Percentiles rank a stretch among this genome's conserved stretches.
Conservation (phyloP, 208 protist species). For the Leishmania arabica region DNA sequence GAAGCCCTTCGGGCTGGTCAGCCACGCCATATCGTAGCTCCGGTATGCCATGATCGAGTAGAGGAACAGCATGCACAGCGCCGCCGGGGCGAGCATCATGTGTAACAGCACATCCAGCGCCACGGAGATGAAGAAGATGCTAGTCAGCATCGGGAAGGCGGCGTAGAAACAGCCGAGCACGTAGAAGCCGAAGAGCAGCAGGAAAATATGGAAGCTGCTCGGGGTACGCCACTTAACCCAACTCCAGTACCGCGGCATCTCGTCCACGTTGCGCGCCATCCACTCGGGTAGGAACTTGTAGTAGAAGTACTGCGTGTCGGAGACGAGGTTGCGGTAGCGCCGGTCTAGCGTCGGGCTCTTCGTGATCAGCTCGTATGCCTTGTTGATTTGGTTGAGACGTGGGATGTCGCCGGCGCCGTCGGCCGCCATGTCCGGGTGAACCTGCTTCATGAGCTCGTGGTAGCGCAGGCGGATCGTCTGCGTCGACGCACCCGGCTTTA, state of each 20-base stretch:
- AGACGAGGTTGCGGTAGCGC: slow-evolving; percentile 87
- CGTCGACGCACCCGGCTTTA: slow-evolving; percentile 70
- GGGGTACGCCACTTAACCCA: slow-evolving; percentile 87
- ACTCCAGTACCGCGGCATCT: slow-evolving; percentile 92
- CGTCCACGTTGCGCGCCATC: slow-evolving; percentile 91
- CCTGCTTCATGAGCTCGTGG: slow-evolving; percentile 84
- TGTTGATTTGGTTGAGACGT: slow-evolving; percentile 86
- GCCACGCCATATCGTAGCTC: slow-evolving; percentile 88
- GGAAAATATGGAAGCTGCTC: slow-evolving; percentile 65
- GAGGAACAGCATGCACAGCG: slow-evolving; percentile 83
- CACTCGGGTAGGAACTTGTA: slow-evolving; percentile 90
- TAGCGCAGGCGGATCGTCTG: slow-evolving; percentile 83
- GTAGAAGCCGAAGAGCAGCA: slow-evolving; percentile 68
- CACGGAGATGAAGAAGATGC: slow-evolving; percentile 62
- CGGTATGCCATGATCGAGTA: slow-evolving; percentile 82
- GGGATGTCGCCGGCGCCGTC: slow-evolving; percentile 80
- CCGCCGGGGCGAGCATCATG: slow-evolving; percentile 87
- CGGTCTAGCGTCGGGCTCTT: slow-evolving; percentile 88
- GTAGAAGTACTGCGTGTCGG: slow-evolving; percentile 87
- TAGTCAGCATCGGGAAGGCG: slow-evolving; percentile 72
- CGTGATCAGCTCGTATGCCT: slow-evolving; percentile 89
- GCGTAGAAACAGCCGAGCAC: slow-evolving; percentile 77
- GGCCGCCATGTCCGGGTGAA: slow-evolving; percentile 80
- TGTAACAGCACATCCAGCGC: slow-evolving; percentile 77
- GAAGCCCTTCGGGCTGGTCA: slow-evolving; percentile 89